A percentile compares a stretch with the other conserved stretches of the same genome.
Conservation (phyloP, 176 grass and related monocot genomes). For the Raddia guianensis region DNA sequence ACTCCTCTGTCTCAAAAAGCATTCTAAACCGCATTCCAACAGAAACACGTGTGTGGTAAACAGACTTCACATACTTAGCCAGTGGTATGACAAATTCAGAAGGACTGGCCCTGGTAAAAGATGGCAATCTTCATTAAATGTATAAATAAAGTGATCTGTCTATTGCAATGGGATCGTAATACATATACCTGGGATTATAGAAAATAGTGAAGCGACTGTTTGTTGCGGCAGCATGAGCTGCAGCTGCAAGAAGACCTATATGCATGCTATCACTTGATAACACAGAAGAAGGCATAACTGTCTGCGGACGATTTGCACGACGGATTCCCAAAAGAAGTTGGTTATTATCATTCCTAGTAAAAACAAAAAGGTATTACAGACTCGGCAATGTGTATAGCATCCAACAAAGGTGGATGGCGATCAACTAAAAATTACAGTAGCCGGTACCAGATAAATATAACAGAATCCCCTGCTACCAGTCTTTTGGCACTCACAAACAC, state of each 20-base stretch:
- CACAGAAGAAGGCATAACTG: constrained; percentile 90
- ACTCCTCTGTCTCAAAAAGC: constrained; percentile 99
- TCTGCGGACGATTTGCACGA: constrained; percentile 81
- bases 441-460: constrained; percentile 94
- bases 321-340: constrained; percentile 91
- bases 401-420: not conserved
- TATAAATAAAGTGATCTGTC: constrained; percentile 5
- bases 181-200: constrained; percentile 81
- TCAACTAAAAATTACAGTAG: not conserved
- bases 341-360: constrained; percentile 86
- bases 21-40: constrained; percentile 95
- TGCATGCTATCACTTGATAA: constrained; percentile 98
- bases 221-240: constrained; percentile 95
- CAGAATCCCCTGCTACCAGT: constrained; percentile 87
- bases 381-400: not conserved
- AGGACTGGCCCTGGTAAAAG: constrained; percentile 77
- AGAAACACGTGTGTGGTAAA: constrained; percentile 90
- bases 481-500: constrained; percentile 93
- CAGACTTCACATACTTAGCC: constrained; percentile 95
- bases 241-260: constrained; percentile 96
- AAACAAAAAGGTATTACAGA: constrained; percentile 7
- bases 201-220: constrained; percentile 97
- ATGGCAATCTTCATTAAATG: constrained; percentile 19
- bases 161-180: not conserved
- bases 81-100: constrained; percentile 95